phyloP scores from a whole-genome alignment of 352 stramenopile species.

The Globisporangium echinulatum region DNA sequence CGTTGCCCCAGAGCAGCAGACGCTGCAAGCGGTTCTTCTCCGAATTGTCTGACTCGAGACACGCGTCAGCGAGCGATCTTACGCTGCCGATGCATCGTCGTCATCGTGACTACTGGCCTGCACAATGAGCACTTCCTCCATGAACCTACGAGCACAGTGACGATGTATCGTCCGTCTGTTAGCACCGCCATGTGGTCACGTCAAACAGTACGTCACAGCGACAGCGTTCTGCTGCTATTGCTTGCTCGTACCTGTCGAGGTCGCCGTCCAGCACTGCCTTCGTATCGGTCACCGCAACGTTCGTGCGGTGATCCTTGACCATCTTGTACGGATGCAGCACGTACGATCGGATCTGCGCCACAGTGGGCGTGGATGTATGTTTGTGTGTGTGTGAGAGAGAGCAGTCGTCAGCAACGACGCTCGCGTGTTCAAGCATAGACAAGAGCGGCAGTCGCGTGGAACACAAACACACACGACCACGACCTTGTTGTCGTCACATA shows the following conservation, averaged over 20 bases:
- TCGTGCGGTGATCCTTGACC: constrained; percentile 95
- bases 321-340: constrained; percentile 97
- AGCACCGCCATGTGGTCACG: too few relatives aligned
- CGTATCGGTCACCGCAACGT: constrained; percentile 84
- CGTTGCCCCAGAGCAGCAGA: constrained; percentile 64
- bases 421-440: too few relatives aligned
- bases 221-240: background rate
- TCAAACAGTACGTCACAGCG: too few relatives aligned
- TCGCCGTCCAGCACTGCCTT: constrained; percentile 90
- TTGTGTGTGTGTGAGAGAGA: too few relatives aligned
- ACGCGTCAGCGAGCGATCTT: constrained; percentile 25
- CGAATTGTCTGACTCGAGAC: constrained; percentile 23
- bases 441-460: too few relatives aligned
- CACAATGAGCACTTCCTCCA: constrained; percentile 65
- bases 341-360: constrained; percentile 94
- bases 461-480: too few relatives aligned
- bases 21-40: constrained; percentile 23
- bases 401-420: too few relatives aligned
- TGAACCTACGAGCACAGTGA: constrained; percentile 28
- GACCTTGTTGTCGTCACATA: background rate
- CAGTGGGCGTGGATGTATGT: too few relatives aligned
- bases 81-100: background rate
- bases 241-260: constrained; percentile 37
- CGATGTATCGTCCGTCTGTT: too few relatives aligned
- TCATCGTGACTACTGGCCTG: constrained; percentile 14